phyloP scores from a whole-genome alignment of 345 rosid genomes.

The Diplotaxis tenuifolia region DNA sequence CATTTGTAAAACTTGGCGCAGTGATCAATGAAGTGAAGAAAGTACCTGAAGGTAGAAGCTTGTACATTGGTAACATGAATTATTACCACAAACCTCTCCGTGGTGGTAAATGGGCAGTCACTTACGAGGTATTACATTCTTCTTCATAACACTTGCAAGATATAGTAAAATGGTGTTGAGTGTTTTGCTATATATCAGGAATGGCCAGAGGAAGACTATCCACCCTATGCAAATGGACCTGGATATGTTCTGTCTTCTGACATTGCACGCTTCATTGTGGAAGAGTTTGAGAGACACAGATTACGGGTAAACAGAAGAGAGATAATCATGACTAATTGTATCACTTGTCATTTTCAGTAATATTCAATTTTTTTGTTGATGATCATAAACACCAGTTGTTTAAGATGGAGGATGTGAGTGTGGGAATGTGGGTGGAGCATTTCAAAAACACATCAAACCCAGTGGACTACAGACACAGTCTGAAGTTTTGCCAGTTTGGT shows the following conservation, averaged over 20 bases:
- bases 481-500: slow-evolving; percentile 87
- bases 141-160: slow-evolving; percentile 5
- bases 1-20: slow-evolving; percentile 77
- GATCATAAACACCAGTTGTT: slow-evolving; percentile 55
- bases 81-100: slow-evolving; percentile 86
- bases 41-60: slow-evolving; percentile 56
- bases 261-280: slow-evolving; percentile 69
- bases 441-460: slow-evolving; percentile 67
- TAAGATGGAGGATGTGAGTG: slow-evolving; percentile 99
- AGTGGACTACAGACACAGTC: slow-evolving; percentile 75
- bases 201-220: slow-evolving; percentile 98
- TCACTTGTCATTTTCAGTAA: neutral
- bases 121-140: slow-evolving; percentile 66
- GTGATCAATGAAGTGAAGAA: slow-evolving; percentile 63
- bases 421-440: slow-evolving; percentile 99
- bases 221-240: slow-evolving; percentile 95
- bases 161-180: neutral
- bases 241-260: slow-evolving; percentile 82
- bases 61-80: slow-evolving; percentile 85
- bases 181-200: slow-evolving; percentile 50
- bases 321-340: slow-evolving; percentile 1
- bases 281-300: slow-evolving; percentile 73
- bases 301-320: slow-evolving; percentile 55
- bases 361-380: neutral
- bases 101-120: slow-evolving; percentile 94